Evolutionary conservation across 352 stramenopile genomes (phyloP), one percentile per base, ranked within the genome.

Genomic region (Phytophthora podocarpi): DNA sequence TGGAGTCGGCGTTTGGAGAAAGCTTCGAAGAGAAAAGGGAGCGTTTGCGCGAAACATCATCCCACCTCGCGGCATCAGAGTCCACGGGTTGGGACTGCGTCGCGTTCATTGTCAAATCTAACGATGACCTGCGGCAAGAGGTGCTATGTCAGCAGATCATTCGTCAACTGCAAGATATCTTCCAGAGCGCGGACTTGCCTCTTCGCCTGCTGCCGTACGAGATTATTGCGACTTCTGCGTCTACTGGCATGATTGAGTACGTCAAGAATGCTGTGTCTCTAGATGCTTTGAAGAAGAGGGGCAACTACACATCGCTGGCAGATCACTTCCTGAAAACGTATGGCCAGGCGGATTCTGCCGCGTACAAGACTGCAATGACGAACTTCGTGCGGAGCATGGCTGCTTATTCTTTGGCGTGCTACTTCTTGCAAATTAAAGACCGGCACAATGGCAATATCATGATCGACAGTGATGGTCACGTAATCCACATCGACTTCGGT

Each of bases 361-460:
- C 73, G 13, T 98, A 99, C 78, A 91, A 97, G 64, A 80, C 81
- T 6, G 97, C 97, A n/a, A 98, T 99, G 83, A 85, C 73, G 21
- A 99, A 99, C 64, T 99, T 99, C 62, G 90, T 98, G 40, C 82
- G 88, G 13, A 98, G 89, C 64, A 91, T 99, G 71, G 97, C 97
- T n/a, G 97, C 91, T 41, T 99, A 99, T 81, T 98, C 93, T 24
- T 86, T 99, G 18, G 94, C 98, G 23, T 97, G 88, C 50, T 99
- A 99, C 71, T 89, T 99, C 18, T 72, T 99, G 35, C 94, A 98
- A 57, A 91, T 99, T 64, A 99, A 99, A 71, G 98, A 99, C 74
- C 87, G 97, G 3, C 98, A 99, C 88, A 99, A 99, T 67, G 97
- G 97, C 26, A 99, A 99, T 70, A 98, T 99, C 56, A 98, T 99